Evolutionary conservation across 192 early-diverging fungal species (phyloP), one percentile per base, ranked within the genome.

Genomic region (Gamsiella multidivaricata): DNA sequence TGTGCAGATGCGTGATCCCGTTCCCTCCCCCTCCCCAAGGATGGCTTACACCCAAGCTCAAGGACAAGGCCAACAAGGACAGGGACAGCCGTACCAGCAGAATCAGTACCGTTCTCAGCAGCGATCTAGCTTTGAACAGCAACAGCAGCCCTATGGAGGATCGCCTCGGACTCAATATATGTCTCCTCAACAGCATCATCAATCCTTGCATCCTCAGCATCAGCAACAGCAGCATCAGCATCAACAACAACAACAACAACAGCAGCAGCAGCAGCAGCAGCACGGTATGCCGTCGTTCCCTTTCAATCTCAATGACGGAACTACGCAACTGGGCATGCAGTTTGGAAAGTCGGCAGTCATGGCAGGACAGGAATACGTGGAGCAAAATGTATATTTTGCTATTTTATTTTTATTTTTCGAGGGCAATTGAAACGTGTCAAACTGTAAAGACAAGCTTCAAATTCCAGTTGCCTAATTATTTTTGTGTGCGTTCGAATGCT

Each of bases 281-380:
- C 58, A 56, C 36, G 62, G 59, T 10, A 79, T 81, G 25, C 68
- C 84, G 36, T 83, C 84, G 32, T 82, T 76, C 34, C 83, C 84
- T 15, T 84, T 87, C 46, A 80, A 76, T 12, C 69, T 88, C 31
- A 87, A 88, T 65, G 92, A 93, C 65, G 90, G 89, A 33, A 89
- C 94, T 8, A 85, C 93, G 14, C 96, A 99, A 74, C 81, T 99
- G 65, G 96, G 97, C 0, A 95, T 99, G 92, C 94, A 99, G 70
- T 91, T 99, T 74, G 97, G 94, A 18, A 86, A 88, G 34, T 87
- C 81, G 47, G 95, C 96, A 5, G 87, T 98, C 67, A 85, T 86
- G 57, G 90, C 94, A 37, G 94, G 92, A 39, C 91, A 92, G 57
- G 89, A 94, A 59, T 93, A 94, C 64, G 86, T 99, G 41, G 94